Percentiles rank a stretch among this genome's conserved stretches.
Evolutionary conservation across 768 basidiomycete species (phyloP).

Genomic region (Boletus fagicola): DNA sequence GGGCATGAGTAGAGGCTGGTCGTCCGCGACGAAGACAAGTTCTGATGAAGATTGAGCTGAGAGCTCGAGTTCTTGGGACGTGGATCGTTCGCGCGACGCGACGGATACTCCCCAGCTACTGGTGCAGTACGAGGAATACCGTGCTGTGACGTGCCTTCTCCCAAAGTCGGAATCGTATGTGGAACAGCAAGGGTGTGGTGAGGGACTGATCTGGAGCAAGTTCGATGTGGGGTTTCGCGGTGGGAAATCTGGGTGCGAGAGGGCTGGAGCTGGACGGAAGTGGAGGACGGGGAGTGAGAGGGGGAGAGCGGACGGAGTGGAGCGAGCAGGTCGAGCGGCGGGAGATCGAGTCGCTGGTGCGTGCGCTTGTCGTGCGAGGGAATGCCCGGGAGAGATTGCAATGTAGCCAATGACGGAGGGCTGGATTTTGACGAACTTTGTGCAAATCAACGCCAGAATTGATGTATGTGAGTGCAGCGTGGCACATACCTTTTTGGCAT

Average conservation of each 20-base stretch:
- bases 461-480: no score
- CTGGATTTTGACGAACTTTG: no score
- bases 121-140: background rate
- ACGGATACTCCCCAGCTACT: background rate
- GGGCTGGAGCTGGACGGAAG: background rate
- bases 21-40: conserved; percentile 9
- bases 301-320: no score
- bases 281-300: background rate
- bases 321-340: no score
- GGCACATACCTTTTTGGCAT: no score
- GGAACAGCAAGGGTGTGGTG: conserved; percentile 48
- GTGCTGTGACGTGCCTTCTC: conserved; percentile 7
- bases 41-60: background rate
- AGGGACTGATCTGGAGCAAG: conserved; percentile 76
- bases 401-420: no score
- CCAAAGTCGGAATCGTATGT: conserved; percentile 9
- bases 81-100: background rate
- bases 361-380: background rate
- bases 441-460: no score
- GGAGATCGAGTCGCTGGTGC: background rate
- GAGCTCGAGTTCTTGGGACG: conserved; percentile 8
- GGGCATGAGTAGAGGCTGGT: conserved; percentile 6
- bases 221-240: conserved; percentile 58
- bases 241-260: conserved; percentile 38
- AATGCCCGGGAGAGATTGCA: conserved; percentile 17